Evolutionary conservation across 2,329 filamentous ascomycete species (phyloP), one percentile per base, ranked within the genome.

Genomic region (Xylaria sp.): DNA sequence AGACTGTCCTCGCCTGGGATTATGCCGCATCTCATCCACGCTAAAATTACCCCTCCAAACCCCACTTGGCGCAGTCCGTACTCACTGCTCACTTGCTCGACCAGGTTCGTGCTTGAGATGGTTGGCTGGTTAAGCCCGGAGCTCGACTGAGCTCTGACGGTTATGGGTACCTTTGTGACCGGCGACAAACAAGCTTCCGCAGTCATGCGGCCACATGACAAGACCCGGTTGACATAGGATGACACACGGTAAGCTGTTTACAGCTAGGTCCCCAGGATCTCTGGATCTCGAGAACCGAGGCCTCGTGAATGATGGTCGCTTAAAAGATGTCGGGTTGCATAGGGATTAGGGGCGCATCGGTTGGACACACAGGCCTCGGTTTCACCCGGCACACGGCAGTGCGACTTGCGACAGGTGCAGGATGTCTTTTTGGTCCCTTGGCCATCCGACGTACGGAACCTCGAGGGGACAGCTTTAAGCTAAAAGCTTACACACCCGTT

Each of bases 31-130:
- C 46, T 39, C 7, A 6, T 30, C 46, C 52, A 58, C 30, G 23
- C 10, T 34, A 50, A 19, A 23, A 56, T 58, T 52, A 63, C 60
- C 60, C 62, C 62, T 60, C 62, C 60, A 62, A 63, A 9, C 54
- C 53, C 55, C 61, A 55, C 16, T 53, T 48, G 34, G 30, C 34
- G 13, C 52, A 16, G 44, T 44, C 37, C 37, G 37, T 42, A 7
- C 8, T 42, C 9, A 42, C 37, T 42, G 8, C 37, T 42, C 23
- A 30, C 23, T 30, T 30, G 23, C 23, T 30, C 23, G 23, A 30
- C 23, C 23, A 30, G 23, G 23, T 30, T 30, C 23, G 23, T 30
- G 23, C 23, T 30, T 30, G 23, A 30, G 23, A 30, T 30, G 23
- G 23, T 30, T 30, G 23, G 23, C 23, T 30, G 23, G 23, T 30